Evolutionary conservation across 805 yeast species (phyloP).

Genomic region (Schizosaccharomyces japonicus): DNA sequence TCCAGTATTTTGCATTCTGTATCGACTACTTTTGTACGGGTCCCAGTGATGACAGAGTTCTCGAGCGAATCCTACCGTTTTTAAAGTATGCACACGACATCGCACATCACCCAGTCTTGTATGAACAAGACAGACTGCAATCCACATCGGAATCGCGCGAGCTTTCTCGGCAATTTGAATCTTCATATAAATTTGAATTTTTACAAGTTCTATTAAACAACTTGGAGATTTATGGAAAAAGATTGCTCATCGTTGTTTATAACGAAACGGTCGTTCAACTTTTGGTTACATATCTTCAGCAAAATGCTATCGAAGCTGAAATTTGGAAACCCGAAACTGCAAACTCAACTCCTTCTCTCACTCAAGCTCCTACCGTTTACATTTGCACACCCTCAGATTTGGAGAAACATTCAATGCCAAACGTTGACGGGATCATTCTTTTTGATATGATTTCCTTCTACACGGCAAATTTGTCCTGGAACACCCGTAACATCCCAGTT

Average conservation of each 20-base stretch:
- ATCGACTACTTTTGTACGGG: slow-evolving; percentile 1
- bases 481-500: background rate
- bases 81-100: background rate
- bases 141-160: too few relatives aligned
- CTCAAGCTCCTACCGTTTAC: background rate
- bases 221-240: background rate
- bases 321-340: background rate
- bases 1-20: slow-evolving; percentile 1
- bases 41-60: background rate
- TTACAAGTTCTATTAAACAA: background rate
- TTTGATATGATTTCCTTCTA: background rate
- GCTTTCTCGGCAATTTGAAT: background rate
- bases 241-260: background rate
- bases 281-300: background rate
- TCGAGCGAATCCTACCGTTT: background rate
- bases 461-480: background rate
- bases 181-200: background rate
- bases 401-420: too few relatives aligned
- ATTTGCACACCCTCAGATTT: too few relatives aligned
- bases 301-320: background rate
- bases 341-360: background rate
- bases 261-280: background rate
- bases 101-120: background rate
- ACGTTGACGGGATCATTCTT: background rate
- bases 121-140: background rate